Conservation (phyloP, 306 rosid species). For the Casuarina equisetifolia region DNA sequence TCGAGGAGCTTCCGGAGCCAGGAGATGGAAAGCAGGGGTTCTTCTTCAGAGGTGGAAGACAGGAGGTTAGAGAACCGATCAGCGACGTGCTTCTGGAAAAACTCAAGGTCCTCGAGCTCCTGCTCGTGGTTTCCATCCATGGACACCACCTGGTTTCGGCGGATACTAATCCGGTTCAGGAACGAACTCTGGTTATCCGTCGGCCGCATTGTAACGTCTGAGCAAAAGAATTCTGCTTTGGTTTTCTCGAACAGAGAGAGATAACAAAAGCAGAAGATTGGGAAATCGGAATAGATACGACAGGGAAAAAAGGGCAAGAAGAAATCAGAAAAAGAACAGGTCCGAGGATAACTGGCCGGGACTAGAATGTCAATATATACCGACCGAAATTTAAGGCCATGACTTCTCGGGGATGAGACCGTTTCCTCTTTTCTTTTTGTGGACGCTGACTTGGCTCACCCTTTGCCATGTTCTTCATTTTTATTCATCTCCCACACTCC, state of each 20-base stretch:
- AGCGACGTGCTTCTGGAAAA: conserved; percentile 67
- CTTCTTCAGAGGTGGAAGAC: conserved; percentile 50
- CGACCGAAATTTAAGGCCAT: conserved; percentile 32
- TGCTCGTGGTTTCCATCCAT: conserved; percentile 81
- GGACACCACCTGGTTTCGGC: conserved; percentile 82
- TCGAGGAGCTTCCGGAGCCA: conserved; percentile 82
- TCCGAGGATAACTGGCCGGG: conserved; percentile 16
- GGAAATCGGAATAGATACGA: neutral
- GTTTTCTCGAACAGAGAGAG: neutral
- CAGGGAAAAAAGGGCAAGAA: neutral
- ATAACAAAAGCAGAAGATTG: too few species aligned
- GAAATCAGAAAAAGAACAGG: conserved; percentile 19
- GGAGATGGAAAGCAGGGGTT: conserved; percentile 55
- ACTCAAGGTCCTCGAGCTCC: conserved; percentile 81
- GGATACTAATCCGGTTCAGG: conserved; percentile 84
- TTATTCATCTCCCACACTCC: neutral
- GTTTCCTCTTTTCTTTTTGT: conserved; percentile 34
- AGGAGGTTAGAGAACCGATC: conserved; percentile 71
- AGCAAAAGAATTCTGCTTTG: neutral
- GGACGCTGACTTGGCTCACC: conserved; percentile 33
- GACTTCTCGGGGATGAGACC: conserved; percentile 35
- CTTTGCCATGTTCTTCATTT: conserved; percentile 14
- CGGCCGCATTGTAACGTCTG: conserved; percentile 57
- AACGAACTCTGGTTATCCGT: conserved; percentile 82
- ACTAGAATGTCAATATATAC: conserved; percentile 30